A percentile compares a stretch with the other conserved stretches of the same genome.
Conservation (phyloP, 2,329 filamentous ascomycete genomes). For the Metarhizium anisopliae region DNA sequence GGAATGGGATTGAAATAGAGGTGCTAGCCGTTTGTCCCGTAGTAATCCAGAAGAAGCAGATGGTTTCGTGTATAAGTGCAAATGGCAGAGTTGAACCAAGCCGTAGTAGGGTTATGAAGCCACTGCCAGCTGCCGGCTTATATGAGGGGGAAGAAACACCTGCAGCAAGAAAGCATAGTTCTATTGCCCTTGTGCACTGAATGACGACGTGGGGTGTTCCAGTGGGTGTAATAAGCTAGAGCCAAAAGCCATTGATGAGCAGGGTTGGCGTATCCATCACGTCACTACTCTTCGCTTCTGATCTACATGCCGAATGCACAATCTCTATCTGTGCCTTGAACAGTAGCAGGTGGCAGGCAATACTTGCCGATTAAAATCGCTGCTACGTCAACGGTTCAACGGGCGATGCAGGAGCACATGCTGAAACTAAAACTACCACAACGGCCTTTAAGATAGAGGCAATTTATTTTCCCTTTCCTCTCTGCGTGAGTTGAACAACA, state of each 20-base stretch:
- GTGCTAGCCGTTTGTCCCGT: background rate
- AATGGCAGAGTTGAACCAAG: background rate
- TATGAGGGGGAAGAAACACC: background rate
- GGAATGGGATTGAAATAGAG: background rate
- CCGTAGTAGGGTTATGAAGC: background rate
- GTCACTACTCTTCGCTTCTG: slow-evolving; percentile 6
- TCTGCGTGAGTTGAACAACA: no score
- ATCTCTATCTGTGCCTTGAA: background rate
- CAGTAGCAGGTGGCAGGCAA: background rate
- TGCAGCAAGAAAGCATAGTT: background rate
- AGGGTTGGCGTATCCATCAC: slow-evolving; percentile 8
- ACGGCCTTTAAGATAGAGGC: background rate
- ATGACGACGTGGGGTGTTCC: background rate
- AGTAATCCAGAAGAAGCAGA: background rate
- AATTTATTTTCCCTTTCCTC: no score
- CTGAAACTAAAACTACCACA: background rate
- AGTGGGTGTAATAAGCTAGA: background rate
- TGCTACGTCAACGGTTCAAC: background rate
- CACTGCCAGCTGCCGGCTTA: background rate
- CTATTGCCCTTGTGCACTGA: background rate
- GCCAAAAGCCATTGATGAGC: background rate
- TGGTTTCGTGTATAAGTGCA: background rate
- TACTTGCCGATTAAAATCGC: no score
- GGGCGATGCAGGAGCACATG: no score
- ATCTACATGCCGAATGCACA: background rate